Percentiles rank a stretch among this genome's conserved stretches.
Conservation (phyloP, 2,329 filamentous ascomycete genomes). For the Penicillium sp. region DNA sequence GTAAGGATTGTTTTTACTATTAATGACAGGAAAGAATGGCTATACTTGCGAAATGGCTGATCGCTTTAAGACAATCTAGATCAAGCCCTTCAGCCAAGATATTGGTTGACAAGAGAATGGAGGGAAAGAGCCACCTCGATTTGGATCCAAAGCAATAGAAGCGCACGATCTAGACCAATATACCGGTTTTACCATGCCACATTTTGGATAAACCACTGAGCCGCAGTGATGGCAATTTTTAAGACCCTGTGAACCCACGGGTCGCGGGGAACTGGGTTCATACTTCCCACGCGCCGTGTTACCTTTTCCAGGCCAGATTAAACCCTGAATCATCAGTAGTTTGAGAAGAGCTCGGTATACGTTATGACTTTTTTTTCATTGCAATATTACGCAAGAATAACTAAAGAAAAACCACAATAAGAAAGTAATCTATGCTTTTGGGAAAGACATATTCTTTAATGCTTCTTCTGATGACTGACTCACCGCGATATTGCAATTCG, state of each 20-base stretch:
- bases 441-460: not conserved
- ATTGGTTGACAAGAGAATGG: not conserved
- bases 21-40: not conserved
- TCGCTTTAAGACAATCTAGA: not conserved
- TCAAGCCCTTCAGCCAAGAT: not conserved
- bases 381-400: not conserved
- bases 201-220: not conserved
- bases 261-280: conserved; percentile 19
- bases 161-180: not conserved
- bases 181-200: not conserved
- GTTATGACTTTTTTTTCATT: not conserved
- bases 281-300: conserved; percentile 18
- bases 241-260: conserved; percentile 16
- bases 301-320: conserved; percentile 4
- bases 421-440: not conserved
- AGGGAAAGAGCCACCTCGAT: not conserved
- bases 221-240: conserved; percentile 9
- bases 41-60: not conserved
- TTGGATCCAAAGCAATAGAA: not conserved
- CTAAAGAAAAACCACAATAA: not conserved
- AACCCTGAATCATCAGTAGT: not conserved
- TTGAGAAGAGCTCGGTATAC: not conserved
- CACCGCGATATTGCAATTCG: conserved; percentile 12
- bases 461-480: not conserved
- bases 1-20: not conserved